These are phyloP conservation scores for Secale cereale DNA, from an alignment of 176 grass and related monocot genomes.

Conservation along the genomic window DNA sequence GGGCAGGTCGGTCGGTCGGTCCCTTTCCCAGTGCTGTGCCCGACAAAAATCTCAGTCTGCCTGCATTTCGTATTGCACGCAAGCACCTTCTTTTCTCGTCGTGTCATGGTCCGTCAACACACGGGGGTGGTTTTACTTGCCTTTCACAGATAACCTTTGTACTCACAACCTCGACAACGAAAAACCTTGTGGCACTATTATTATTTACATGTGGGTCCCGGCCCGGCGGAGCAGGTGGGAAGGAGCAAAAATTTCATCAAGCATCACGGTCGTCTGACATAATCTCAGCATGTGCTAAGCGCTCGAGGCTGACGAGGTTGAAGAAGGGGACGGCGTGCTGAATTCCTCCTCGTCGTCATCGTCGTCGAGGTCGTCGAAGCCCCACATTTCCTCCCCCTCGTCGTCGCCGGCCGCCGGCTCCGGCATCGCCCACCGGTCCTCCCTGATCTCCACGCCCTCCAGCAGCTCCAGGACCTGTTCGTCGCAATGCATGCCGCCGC, in stretches of 20 bases:
- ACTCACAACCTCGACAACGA: neutral
- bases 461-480: conserved; percentile 79
- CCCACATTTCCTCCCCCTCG: conserved; percentile 41
- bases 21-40: neutral
- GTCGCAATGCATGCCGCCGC: neutral
- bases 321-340: conserved; percentile 31
- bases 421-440: conserved; percentile 73
- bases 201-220: conserved; percentile 16
- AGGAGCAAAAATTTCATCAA: conserved; percentile 4
- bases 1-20: neutral
- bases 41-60: conserved; percentile 10
- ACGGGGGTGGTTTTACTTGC: neutral
- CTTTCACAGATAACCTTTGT: neutral
- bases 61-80: neutral
- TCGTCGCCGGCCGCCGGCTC: conserved; percentile 28
- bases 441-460: conserved; percentile 63
- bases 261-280: neutral
- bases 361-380: conserved; percentile 58
- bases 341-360: neutral
- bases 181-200: neutral
- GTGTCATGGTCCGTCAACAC: neutral
- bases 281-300: neutral
- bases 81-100: conserved; percentile 5
- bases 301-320: conserved; percentile 50
- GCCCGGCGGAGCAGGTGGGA: neutral